Evolutionary conservation across 2,329 filamentous ascomycete genomes (phyloP).

Genomic region (Fusarium marasasianum): DNA sequence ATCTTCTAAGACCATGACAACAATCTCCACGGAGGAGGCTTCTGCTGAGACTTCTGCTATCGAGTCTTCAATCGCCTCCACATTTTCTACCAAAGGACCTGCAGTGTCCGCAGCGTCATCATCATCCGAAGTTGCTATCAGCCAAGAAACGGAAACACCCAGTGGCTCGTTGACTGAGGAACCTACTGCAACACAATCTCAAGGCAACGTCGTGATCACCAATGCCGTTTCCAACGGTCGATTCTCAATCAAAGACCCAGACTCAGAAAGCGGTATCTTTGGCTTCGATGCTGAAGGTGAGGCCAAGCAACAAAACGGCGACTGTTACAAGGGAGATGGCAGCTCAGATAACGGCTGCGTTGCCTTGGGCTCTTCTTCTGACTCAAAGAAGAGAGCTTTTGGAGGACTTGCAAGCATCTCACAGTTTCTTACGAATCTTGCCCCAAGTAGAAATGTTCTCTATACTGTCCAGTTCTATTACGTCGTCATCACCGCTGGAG

Average conservation of each 20-base stretch:
- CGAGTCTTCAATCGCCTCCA: background rate
- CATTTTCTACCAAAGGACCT: background rate
- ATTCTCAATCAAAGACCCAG: background rate
- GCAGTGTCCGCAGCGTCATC: background rate
- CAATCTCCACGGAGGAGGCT: too few relatives aligned
- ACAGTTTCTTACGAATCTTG: background rate
- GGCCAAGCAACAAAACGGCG: background rate
- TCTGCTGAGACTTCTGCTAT: background rate
- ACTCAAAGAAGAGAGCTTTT: background rate
- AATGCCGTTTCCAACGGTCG: background rate
- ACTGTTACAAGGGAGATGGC: background rate
- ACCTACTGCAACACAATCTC: background rate
- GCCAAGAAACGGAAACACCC: background rate
- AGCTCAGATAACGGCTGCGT: background rate
- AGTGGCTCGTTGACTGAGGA: background rate
- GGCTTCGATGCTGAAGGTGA: background rate
- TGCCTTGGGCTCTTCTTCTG: background rate
- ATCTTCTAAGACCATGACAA: background rate
- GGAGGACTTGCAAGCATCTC: background rate
- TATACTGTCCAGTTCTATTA: constrained; percentile 28
- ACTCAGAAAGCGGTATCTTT: background rate
- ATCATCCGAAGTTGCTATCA: background rate
- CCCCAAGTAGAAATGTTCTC: background rate
- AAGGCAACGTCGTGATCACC: background rate
- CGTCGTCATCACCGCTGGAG: background rate